These are phyloP conservation scores for Aureobasidium sp. DNA, from an alignment of 2,329 filamentous ascomycete species.

Conservation along the genomic window DNA sequence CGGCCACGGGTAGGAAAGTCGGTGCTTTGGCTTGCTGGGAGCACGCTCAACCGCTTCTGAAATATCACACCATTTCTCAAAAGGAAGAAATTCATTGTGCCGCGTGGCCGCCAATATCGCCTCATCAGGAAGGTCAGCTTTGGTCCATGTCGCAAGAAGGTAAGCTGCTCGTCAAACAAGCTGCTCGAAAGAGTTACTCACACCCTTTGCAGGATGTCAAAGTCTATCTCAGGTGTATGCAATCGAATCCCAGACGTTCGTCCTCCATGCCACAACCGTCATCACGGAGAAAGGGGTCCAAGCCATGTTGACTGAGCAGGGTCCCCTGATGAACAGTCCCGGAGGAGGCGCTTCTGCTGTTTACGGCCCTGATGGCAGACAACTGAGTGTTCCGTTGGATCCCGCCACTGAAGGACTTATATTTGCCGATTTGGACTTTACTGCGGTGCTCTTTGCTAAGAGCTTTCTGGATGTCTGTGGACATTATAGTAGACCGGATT, in stretches of 20 bases:
- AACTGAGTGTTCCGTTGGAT: conserved; percentile 35
- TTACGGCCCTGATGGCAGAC: conserved; percentile 47
- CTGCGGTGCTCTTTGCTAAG: conserved; percentile 35
- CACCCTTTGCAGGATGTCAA: conserved; percentile 29
- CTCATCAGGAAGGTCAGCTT: conserved; percentile 25
- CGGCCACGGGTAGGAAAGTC: conserved; percentile 28
- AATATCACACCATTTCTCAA: conserved; percentile 35
- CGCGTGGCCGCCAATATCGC: conserved; percentile 35
- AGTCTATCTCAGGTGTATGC: conserved; percentile 49
- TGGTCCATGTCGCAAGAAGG: conserved; percentile 34
- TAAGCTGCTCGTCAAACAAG: neutral
- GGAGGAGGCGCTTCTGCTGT: conserved; percentile 46
- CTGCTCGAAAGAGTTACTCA: neutral
- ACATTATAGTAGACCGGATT: conserved; percentile 46
- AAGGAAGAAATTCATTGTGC: conserved; percentile 36
- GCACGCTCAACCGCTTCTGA: conserved; percentile 37
- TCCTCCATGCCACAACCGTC: conserved; percentile 47
- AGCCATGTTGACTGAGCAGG: conserved; percentile 36
- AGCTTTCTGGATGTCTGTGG: conserved; percentile 42
- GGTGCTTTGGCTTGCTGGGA: conserved; percentile 37
- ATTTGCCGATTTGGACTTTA: conserved; percentile 46
- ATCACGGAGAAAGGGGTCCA: conserved; percentile 41
- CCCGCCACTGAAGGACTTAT: conserved; percentile 43
- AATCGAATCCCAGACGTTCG: conserved; percentile 50
- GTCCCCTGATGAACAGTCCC: conserved; percentile 34